Base-by-base conservation (phyloP, 2,329 filamentous ascomycete species). In the Pseudogymnoascus sp. region DNA sequence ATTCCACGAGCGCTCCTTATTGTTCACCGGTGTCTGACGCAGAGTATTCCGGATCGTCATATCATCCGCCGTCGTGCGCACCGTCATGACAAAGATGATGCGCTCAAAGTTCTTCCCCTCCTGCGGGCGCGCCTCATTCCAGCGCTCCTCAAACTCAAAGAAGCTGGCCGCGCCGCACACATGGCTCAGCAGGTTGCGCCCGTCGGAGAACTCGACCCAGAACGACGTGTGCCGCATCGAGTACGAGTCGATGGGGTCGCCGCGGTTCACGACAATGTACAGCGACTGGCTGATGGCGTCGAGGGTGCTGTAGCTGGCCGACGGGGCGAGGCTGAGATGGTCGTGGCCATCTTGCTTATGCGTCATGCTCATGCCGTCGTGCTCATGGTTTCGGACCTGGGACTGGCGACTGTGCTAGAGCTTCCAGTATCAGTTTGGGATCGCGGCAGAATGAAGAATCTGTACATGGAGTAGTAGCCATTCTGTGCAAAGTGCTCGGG, bases 1-100 rank as follows among this genome's bases (percentile, higher is more conserved):
- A 37, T 60, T 60, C 59, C 59, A 60, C 14, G 37, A 43, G 41
- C 59, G 59, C 41, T 60, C 59, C 20, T 36, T 50, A 36, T 60
- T 60, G 14, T 60, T 60, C 6, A 60, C 36, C 16, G 59, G 59
- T 1, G 30, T 60, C 20, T 60, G 33, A 22, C 41, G 41, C 18
- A 60, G 16, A 11, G 41, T 60, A 60, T 60, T 60, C 33, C 59
- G 41, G 11, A 60, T 50, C 22, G 37, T 37, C 25, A 60, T 54
- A 25, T 60, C 59, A 18, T 60, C 41, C 20, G n/a, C 41, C 36
- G 58, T n/a, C 4, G 58, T 59, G 22, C 41, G 37, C 41, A 54
- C 18, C 16, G 30, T 30, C 25, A 43, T n/a, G 11, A 50, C 35
- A 12, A 58, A 58, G 4, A 41, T 58, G 12, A 41, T 41, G 14